These are phyloP conservation scores for Aspergillus nanangensis DNA, from an alignment of 495 filamentous ascomycete genomes.

Conservation along the genomic window DNA sequence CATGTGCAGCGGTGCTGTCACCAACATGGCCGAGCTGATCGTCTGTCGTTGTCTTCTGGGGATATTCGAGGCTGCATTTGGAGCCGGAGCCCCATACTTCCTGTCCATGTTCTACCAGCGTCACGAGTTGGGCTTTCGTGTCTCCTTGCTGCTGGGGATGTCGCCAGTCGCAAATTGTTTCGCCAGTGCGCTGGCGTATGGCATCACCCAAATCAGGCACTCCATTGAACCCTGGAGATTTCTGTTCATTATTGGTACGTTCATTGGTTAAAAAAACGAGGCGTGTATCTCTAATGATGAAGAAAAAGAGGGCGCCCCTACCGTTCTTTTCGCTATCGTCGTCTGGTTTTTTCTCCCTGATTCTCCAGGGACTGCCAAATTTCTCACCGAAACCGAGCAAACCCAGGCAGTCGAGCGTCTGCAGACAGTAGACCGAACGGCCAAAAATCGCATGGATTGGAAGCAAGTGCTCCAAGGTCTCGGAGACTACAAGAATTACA, in stretches of 20 bases:
- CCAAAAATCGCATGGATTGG: slow-evolving; percentile 17
- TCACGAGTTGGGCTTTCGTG: slow-evolving; percentile 62
- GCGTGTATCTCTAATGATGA: no score
- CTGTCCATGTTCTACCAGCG: slow-evolving; percentile 73
- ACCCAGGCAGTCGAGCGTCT: slow-evolving; percentile 21
- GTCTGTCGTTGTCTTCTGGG: slow-evolving; percentile 55
- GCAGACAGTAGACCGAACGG: slow-evolving; percentile 19
- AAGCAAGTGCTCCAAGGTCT: slow-evolving; percentile 19
- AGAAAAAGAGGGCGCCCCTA: slow-evolving; percentile 71
- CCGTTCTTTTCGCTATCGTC: slow-evolving; percentile 53
- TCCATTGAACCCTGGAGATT: slow-evolving; percentile 22
- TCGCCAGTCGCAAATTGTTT: slow-evolving; percentile 73
- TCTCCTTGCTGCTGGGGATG: slow-evolving; percentile 63
- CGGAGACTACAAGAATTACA: slow-evolving; percentile 25
- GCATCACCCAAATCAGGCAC: slow-evolving; percentile 50
- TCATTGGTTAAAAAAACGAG: slow-evolving; percentile 10
- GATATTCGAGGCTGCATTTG: slow-evolving; percentile 55
- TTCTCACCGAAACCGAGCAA: slow-evolving; percentile 58
- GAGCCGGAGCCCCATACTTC: slow-evolving; percentile 58
- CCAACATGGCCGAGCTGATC: slow-evolving; percentile 53
- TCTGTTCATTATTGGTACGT: slow-evolving; percentile 26
- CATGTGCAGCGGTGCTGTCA: slow-evolving; percentile 48
- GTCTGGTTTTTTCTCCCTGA: slow-evolving; percentile 64
- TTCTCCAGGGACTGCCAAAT: slow-evolving; percentile 58
- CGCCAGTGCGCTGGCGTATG: slow-evolving; percentile 69